Conservation (phyloP, 2,329 filamentous ascomycete species). For the Dactylonectria estremocensis region DNA sequence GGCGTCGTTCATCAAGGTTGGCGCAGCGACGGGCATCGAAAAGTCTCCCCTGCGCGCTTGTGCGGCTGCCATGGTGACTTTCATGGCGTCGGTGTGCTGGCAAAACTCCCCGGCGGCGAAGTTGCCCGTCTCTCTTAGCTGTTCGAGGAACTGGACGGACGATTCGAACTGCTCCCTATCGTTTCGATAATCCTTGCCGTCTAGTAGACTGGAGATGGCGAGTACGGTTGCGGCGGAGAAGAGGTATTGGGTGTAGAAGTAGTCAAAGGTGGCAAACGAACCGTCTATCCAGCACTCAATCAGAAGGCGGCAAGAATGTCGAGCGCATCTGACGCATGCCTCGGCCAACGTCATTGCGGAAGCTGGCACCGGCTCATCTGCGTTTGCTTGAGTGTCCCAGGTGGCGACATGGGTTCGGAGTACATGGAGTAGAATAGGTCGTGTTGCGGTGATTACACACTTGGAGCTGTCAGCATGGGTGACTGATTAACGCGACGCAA, state of each 20-base stretch:
- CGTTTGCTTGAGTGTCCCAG: conserved; percentile 40
- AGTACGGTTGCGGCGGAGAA: conserved; percentile 63
- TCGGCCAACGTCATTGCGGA: conserved; percentile 58
- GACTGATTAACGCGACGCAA: accelerated
- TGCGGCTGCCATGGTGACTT: conserved; percentile 44
- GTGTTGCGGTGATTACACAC: conserved; percentile 53
- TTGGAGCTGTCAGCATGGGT: conserved; percentile 25
- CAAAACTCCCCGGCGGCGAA: conserved; percentile 59
- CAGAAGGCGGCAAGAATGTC: conserved; percentile 60
- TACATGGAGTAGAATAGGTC: conserved; percentile 54
- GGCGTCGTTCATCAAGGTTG: conserved; percentile 28
- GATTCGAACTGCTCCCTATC: conserved; percentile 59
- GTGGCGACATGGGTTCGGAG: conserved; percentile 50
- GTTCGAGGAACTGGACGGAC: conserved; percentile 55
- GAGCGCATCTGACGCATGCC: conserved; percentile 61
- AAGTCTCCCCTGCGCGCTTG: conserved; percentile 39
- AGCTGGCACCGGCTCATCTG: conserved; percentile 47
- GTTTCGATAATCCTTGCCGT: conserved; percentile 48
- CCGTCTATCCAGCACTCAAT: conserved; percentile 63
- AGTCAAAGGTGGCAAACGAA: conserved; percentile 63
- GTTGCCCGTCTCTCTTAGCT: conserved; percentile 58
- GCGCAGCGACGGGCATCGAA: conserved; percentile 7
- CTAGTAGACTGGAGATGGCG: conserved; percentile 59
- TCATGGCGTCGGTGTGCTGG: conserved; percentile 57
- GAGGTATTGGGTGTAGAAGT: conserved; percentile 62